Conservation (phyloP, 108 stramenopile genomes). For the Cyclostephanos tholiformis region DNA sequence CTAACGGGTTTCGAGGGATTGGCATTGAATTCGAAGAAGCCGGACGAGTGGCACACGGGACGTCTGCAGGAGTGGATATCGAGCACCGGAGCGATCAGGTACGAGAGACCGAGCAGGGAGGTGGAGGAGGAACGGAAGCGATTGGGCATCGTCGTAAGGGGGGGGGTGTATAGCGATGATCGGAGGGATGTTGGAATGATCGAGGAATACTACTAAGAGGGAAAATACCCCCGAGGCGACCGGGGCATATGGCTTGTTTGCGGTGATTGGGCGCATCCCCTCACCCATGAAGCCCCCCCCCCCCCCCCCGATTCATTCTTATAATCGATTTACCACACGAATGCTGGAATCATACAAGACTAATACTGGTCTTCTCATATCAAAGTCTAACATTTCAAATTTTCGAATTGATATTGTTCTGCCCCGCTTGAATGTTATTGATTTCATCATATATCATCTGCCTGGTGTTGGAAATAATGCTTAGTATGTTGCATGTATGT, state of each 20-base stretch:
- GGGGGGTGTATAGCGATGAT: conserved; percentile 43
- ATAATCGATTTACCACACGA: background rate
- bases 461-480: no score
- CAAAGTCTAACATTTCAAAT: background rate
- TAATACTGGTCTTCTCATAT: background rate
- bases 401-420: no score
- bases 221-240: no score
- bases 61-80: conserved; percentile 74
- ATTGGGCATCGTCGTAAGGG: conserved; percentile 46
- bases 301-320: background rate
- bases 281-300: no score
- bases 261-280: no score
- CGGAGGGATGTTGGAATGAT: conserved; percentile 24
- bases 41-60: conserved; percentile 78
- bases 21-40: conserved; percentile 48
- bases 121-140: conserved; percentile 48
- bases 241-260: no score
- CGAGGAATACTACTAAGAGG: conserved; percentile 22
- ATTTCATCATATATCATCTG: no score
- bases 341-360: background rate
- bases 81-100: conserved; percentile 68
- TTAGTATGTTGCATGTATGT: no score
- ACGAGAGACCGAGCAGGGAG: conserved; percentile 57
- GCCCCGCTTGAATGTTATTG: no score
- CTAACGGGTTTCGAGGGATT: conserved; percentile 82